Percentiles rank a stretch among this genome's conserved stretches.
Evolutionary conservation across 768 basidiomycete species (phyloP).

Genomic region (Boletus rubropictus): DNA sequence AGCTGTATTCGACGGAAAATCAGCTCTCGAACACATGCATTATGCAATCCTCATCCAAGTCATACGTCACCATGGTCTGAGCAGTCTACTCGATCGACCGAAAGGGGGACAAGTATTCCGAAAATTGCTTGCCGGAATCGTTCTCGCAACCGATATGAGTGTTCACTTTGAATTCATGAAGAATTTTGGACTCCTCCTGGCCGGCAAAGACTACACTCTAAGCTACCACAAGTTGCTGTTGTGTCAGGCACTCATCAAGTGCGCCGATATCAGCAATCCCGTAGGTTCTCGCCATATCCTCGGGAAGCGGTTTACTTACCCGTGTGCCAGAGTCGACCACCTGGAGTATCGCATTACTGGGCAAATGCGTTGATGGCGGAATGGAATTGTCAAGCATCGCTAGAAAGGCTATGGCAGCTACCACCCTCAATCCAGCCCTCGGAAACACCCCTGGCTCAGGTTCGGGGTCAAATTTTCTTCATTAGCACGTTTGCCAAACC

Average conservation of each 20-base stretch:
- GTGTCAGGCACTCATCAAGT: conserved; percentile 92
- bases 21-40: conserved; percentile 90
- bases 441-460: conserved; percentile 56
- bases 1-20: conserved; percentile 81
- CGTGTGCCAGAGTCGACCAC: conserved; percentile 72
- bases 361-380: conserved; percentile 82
- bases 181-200: conserved; percentile 48
- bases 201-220: conserved; percentile 35
- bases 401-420: conserved; percentile 75
- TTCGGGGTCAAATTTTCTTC: conserved; percentile 84
- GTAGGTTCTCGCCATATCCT: conserved; percentile 43
- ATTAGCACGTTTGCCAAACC: conserved; percentile 79
- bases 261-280: conserved; percentile 97
- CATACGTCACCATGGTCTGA: conserved; percentile 76
- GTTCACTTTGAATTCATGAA: conserved; percentile 83
- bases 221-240: conserved; percentile 58
- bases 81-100: conserved; percentile 56
- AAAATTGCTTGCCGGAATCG: conserved; percentile 70
- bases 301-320: conserved; percentile 6
- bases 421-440: conserved; percentile 49
- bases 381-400: conserved; percentile 84
- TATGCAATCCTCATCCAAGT: conserved; percentile 73
- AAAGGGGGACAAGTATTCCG: conserved; percentile 47
- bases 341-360: conserved; percentile 90
- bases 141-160: conserved; percentile 94